These are phyloP conservation scores for Debaryomyces psychrophilus DNA, from an alignment of 1,139 yeast genomes.

Conservation along the genomic window DNA sequence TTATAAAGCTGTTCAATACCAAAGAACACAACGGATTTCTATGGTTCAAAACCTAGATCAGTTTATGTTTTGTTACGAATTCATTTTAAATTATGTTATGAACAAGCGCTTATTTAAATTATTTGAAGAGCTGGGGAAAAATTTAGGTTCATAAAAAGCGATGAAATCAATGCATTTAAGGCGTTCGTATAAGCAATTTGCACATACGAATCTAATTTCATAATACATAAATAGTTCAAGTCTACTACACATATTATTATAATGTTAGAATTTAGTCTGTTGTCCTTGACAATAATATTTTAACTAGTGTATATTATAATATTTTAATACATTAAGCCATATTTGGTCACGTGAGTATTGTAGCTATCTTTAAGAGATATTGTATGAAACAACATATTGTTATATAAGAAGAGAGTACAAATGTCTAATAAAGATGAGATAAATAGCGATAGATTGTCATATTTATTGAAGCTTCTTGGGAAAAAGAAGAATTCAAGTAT, in stretches of 20 bases:
- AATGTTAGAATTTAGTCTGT: neutral
- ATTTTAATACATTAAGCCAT: neutral
- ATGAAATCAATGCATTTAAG: neutral
- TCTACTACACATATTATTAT: neutral
- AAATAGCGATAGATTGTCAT: conserved; percentile 18
- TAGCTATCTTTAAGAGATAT: neutral
- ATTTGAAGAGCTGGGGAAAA: neutral
- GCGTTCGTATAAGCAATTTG: too few relatives aligned
- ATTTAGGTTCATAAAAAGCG: too few relatives aligned
- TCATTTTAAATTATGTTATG: conserved; percentile 33
- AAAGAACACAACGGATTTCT: conserved; percentile 46
- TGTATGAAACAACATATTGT: neutral
- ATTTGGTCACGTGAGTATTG: conserved; percentile 3
- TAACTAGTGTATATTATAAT: neutral
- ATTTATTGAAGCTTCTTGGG: conserved; percentile 23
- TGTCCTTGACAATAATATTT: too few relatives aligned
- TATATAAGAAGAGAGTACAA: neutral
- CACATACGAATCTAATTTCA: too few relatives aligned
- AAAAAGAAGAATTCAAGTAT: conserved; percentile 10
- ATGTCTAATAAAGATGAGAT: conserved; percentile 8
- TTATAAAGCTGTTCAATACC: conserved; percentile 43
- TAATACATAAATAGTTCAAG: too few relatives aligned
- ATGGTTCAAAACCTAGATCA: conserved; percentile 54
- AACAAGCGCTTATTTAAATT: neutral
- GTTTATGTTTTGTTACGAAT: conserved; percentile 47